Evolutionary conservation across 2,329 filamentous ascomycete species (phyloP), one percentile per base, ranked within the genome.

Genomic region (Calonectria hongkongensis): DNA sequence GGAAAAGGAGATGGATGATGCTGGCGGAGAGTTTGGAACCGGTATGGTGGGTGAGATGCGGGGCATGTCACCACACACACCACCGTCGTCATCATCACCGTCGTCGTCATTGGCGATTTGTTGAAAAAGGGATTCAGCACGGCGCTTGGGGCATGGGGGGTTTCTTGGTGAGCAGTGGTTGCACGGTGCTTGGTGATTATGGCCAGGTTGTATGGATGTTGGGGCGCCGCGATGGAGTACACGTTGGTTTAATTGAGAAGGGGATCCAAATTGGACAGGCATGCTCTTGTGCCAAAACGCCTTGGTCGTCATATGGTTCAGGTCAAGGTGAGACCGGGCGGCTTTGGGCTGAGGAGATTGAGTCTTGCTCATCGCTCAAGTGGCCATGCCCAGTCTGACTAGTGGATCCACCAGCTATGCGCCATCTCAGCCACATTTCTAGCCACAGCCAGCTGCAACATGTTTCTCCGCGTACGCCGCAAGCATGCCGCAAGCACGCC

Each of bases 21-120:
- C 54, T 27, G 48, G 65, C 48, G 56, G 64, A 71, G 64, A 71
- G 70, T 71, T 71, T 68, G 28, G 70, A 68, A 64, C 66, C 58
- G 58, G 70, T 58, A 45, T 68, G 56, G 70, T 63, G 64, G 47
- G 45, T 47, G 28, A 45, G 28, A 54, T 71, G 70, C 64, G 70
- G 70, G 70, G 70, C 70, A 63, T 21, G n/a, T 62, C 62, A 66
- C 63, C 45, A 66, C 15, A 43, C 45, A 54, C 45, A 66, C 47
- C 54, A 39, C 33, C 54, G 12, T 58, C 54, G 33, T 58, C 30
- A 58, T 58, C 33, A 36, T 58, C 54, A 58, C 39, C 33, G 33
- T 36, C 54, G n/a, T 58, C 30, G 36, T 39, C 12, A 21, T 28
- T 54, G 27, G 30, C 27, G 27, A 36, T 36, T 28, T 28, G 50